Evolutionary conservation across 306 rosid genomes (phyloP).

Genomic region (Carpinus viminea): DNA sequence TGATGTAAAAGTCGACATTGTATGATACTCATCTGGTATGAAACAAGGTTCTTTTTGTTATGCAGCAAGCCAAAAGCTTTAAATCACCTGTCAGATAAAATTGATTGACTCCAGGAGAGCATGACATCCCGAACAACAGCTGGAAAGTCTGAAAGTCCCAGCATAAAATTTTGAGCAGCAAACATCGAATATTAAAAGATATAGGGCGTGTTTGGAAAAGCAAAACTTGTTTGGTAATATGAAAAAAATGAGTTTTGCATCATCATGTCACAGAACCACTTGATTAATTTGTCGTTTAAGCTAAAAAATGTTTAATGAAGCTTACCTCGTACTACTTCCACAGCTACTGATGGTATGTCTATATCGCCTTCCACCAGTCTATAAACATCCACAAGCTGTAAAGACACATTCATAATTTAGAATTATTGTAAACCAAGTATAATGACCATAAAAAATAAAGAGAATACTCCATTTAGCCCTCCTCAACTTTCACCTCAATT

Average conservation of each 20-base stretch:
- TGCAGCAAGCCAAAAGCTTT: slow-evolving; percentile 34
- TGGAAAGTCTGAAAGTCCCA: slow-evolving; percentile 65
- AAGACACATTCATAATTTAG: slow-evolving; percentile 29
- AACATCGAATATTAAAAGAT: background rate
- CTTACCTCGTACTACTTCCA: slow-evolving; percentile 89
- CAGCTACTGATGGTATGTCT: slow-evolving; percentile 76
- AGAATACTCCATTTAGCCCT: too few species aligned
- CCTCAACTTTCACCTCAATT: too few species aligned
- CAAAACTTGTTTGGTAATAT: too few species aligned
- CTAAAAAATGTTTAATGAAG: slow-evolving; percentile 9
- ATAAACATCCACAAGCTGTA: slow-evolving; percentile 90
- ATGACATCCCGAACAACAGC: slow-evolving; percentile 70
- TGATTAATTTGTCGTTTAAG: background rate
- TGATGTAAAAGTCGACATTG: slow-evolving; percentile 23
- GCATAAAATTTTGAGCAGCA: slow-evolving; percentile 3
- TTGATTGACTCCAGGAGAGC: slow-evolving; percentile 82
- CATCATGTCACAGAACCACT: slow-evolving; percentile 13
- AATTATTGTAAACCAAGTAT: slow-evolving; percentile 20
- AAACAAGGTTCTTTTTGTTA: slow-evolving; percentile 24
- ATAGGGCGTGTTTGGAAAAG: too few species aligned
- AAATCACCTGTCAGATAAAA: slow-evolving; percentile 69
- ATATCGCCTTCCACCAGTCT: slow-evolving; percentile 88
- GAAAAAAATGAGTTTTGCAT: too few species aligned
- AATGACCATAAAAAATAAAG: background rate
- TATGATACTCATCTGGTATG: slow-evolving; percentile 36